These are phyloP conservation scores for Epichloe sp. DNA, from an alignment of 2,329 filamentous ascomycete species.

Conservation along the genomic window DNA sequence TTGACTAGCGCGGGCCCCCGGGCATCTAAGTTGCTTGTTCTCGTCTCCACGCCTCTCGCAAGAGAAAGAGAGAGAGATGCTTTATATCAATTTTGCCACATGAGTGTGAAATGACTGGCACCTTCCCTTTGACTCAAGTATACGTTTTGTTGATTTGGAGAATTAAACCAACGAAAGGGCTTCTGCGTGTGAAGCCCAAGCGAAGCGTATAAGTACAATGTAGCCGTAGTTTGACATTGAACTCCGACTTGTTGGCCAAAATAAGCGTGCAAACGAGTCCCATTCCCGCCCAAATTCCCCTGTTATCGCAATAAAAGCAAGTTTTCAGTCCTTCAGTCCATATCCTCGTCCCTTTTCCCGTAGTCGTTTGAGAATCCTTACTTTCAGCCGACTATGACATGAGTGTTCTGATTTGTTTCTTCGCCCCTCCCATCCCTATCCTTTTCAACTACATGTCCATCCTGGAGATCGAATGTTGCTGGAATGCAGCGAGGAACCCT, in stretches of 20 bases:
- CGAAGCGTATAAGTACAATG: not conserved
- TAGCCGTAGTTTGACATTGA: not conserved
- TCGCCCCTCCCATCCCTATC: not conserved
- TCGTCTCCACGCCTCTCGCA: too few relatives aligned
- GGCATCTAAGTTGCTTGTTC: too few relatives aligned
- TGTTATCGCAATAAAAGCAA: not conserved
- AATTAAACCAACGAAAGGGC: not conserved
- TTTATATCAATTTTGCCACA: too few relatives aligned
- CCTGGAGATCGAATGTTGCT: not conserved
- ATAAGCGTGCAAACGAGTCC: not conserved
- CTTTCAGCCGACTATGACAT: not conserved
- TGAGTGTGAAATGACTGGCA: too few relatives aligned
- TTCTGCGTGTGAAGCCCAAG: not conserved
- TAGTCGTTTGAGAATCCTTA: not conserved
- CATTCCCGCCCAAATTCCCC: not conserved
- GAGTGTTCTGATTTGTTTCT: not conserved
- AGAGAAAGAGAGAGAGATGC: too few relatives aligned
- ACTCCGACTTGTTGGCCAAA: not conserved
- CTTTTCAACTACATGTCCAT: not conserved
- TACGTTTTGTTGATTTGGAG: not conserved
- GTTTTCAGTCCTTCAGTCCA: not conserved
- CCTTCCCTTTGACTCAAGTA: not conserved
- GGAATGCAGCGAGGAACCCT: not conserved
- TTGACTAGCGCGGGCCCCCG: too few relatives aligned
- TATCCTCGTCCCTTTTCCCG: not conserved